Conservation (phyloP, 2,329 filamentous ascomycete species). For the Microcyclospora pomicola region DNA sequence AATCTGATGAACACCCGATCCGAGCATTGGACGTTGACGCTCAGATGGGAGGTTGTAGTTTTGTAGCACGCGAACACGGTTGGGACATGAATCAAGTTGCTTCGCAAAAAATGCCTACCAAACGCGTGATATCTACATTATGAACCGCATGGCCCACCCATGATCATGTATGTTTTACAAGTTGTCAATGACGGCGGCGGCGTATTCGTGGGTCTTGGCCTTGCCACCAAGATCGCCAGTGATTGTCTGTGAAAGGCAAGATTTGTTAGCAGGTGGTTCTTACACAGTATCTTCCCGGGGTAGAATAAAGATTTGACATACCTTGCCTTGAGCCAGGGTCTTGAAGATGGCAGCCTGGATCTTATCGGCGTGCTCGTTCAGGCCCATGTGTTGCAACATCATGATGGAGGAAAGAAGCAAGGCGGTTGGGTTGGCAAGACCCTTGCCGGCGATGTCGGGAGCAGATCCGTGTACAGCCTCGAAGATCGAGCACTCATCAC, state of each 20-base stretch:
- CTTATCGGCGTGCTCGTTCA: constrained; percentile 66
- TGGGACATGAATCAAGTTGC: no score
- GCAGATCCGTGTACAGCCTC: constrained; percentile 97
- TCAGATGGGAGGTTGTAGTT: no score
- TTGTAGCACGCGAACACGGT: no score
- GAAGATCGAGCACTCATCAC: constrained; percentile 98
- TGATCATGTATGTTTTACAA: constrained; percentile 22
- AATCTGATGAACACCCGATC: no score
- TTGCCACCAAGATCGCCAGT: constrained; percentile 94
- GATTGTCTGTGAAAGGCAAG: constrained; percentile 40
- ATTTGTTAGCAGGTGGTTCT: neutral
- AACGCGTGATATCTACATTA: neutral
- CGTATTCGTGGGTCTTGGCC: constrained; percentile 91
- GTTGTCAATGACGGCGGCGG: constrained; percentile 70
- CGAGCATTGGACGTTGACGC: no score
- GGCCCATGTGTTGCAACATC: constrained; percentile 98
- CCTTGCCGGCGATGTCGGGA: constrained; percentile 91
- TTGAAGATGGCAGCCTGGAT: constrained; percentile 95
- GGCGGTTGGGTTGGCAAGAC: constrained; percentile 91
- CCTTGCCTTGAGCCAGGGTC: constrained; percentile 90
- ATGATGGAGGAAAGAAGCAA: constrained; percentile 93
- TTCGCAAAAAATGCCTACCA: no score
- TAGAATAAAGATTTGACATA: constrained; percentile 22
- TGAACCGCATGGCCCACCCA: neutral
- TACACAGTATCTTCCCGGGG: no score